phyloP scores from a whole-genome alignment of 805 yeast genomes.

The Candida argentea region DNA sequence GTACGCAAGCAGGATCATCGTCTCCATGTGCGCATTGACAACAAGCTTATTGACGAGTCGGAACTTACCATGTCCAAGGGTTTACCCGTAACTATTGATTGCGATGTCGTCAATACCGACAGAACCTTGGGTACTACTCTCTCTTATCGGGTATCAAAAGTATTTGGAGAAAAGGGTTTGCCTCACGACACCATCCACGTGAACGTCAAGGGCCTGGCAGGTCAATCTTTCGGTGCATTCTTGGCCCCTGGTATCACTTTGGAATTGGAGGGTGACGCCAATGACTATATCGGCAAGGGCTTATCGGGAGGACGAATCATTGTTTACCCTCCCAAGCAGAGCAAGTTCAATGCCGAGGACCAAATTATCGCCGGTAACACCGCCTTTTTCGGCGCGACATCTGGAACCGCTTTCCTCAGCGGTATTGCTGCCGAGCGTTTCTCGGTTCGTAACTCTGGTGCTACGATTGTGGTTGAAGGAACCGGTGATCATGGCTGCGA shows the following conservation, averaged over 20 bases:
- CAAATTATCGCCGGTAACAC: slow-evolving; percentile 96
- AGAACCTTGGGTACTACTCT: slow-evolving; percentile 93
- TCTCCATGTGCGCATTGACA: slow-evolving; percentile 86
- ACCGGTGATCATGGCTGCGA: slow-evolving; percentile 99
- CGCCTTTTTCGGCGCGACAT: slow-evolving; percentile 95
- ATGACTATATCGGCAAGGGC: slow-evolving; percentile 97
- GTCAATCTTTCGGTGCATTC: slow-evolving; percentile 98
- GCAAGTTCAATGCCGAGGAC: slow-evolving; percentile 87
- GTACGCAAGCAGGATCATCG: slow-evolving; percentile 91
- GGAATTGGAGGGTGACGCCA: slow-evolving; percentile 94
- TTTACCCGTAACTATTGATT: slow-evolving; percentile 89
- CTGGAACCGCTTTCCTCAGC: slow-evolving; percentile 86
- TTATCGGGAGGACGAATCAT: slow-evolving; percentile 90
- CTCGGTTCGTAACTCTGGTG: slow-evolving; percentile 98
- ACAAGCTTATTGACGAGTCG: slow-evolving; percentile 92
- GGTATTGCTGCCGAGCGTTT: slow-evolving; percentile 99
- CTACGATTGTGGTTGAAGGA: slow-evolving; percentile 93
- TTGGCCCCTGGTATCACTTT: slow-evolving; percentile 92
- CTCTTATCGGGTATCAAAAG: slow-evolving; percentile 88
- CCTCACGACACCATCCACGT: slow-evolving; percentile 97
- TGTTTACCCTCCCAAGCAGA: slow-evolving; percentile 81
- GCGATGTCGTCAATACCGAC: slow-evolving; percentile 90
- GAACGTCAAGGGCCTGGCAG: slow-evolving; percentile 86
- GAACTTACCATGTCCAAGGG: slow-evolving; percentile 94
- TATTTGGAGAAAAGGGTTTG: slow-evolving; percentile 84